A percentile compares a stretch with the other conserved stretches of the same genome.
Conservation (phyloP, 331 rosid genomes). For the Cydonia oblonga region DNA sequence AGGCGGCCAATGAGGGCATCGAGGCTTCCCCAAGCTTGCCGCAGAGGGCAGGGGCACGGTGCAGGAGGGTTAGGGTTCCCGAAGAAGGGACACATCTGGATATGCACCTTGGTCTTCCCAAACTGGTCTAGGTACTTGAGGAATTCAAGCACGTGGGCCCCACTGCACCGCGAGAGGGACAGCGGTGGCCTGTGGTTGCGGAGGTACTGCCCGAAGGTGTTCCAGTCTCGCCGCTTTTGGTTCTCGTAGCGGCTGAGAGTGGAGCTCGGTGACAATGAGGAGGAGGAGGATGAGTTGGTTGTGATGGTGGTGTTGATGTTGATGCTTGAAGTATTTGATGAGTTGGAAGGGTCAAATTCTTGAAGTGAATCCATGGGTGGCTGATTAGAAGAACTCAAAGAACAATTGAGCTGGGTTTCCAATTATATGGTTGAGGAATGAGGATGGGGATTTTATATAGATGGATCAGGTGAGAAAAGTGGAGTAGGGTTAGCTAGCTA, state of each 20-base stretch:
- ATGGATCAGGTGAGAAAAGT: constrained; percentile 3
- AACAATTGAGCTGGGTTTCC: background rate
- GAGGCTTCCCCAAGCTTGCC: constrained; percentile 86
- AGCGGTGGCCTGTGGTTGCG: constrained; percentile 77
- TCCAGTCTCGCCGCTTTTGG: constrained; percentile 78
- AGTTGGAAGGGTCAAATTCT: constrained; percentile 35
- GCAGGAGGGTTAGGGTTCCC: constrained; percentile 82
- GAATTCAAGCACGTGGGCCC: constrained; percentile 71
- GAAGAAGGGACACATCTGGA: constrained; percentile 58
- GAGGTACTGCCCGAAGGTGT: constrained; percentile 75
- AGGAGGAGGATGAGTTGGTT: background rate
- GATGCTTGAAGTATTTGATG: constrained; percentile 6
- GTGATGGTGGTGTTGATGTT: constrained; percentile 4
- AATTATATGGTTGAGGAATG: background rate
- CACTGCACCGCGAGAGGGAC: constrained; percentile 50
- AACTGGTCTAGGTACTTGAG: constrained; percentile 64
- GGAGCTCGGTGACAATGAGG: background rate
- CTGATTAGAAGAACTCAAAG: background rate
- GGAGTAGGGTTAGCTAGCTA: constrained; percentile 11
- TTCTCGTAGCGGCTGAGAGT: constrained; percentile 70
- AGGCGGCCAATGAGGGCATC: constrained; percentile 67
- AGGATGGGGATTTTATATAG: background rate
- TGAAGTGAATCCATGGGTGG: constrained; percentile 42
- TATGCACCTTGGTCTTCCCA: constrained; percentile 69
- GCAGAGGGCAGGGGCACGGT: constrained; percentile 70